Percentiles rank a stretch among this genome's conserved stretches.
Conservation (phyloP, 305 asterid genomes). For the Fraxinus sp. region DNA sequence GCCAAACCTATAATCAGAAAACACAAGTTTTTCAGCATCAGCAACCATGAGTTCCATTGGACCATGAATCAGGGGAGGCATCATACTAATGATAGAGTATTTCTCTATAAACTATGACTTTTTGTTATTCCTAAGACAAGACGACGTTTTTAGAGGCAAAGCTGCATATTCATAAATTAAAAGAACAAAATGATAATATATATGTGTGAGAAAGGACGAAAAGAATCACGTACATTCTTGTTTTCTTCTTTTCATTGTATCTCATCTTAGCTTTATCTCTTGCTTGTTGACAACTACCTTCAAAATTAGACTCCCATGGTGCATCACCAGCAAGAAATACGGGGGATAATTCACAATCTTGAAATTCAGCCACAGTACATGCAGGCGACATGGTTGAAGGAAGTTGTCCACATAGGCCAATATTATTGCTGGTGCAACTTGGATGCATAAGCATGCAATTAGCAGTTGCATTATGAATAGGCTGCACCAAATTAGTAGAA, state of each 20-base stretch:
- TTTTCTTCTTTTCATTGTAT: slow-evolving; percentile 78
- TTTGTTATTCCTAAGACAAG: not conserved
- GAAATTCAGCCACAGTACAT: slow-evolving; percentile 54
- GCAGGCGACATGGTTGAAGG: slow-evolving; percentile 44
- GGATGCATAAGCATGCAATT: slow-evolving; percentile 47
- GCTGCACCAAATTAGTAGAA: slow-evolving; percentile 36
- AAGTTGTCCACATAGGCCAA: slow-evolving; percentile 45
- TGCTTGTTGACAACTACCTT: slow-evolving; percentile 53
- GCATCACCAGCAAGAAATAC: slow-evolving; percentile 47
- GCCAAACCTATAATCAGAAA: slow-evolving; percentile 52
- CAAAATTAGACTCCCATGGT: slow-evolving; percentile 57
- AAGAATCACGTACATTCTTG: slow-evolving; percentile 52
- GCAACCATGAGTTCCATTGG: not conserved
- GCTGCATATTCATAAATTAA: too few species aligned
- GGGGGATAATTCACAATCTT: slow-evolving; percentile 63
- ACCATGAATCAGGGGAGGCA: too few species aligned
- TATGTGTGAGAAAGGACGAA: not conserved
- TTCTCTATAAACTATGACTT: too few species aligned
- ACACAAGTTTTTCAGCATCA: not conserved
- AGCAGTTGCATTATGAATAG: slow-evolving; percentile 27
- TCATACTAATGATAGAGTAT: too few species aligned
- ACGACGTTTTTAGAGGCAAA: not conserved
- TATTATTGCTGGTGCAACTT: slow-evolving; percentile 23
- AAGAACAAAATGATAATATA: too few species aligned
- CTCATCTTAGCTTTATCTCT: slow-evolving; percentile 83